These are phyloP conservation scores for Solanum sitiens DNA, from an alignment of 257 asterid genomes.

Conservation along the genomic window DNA sequence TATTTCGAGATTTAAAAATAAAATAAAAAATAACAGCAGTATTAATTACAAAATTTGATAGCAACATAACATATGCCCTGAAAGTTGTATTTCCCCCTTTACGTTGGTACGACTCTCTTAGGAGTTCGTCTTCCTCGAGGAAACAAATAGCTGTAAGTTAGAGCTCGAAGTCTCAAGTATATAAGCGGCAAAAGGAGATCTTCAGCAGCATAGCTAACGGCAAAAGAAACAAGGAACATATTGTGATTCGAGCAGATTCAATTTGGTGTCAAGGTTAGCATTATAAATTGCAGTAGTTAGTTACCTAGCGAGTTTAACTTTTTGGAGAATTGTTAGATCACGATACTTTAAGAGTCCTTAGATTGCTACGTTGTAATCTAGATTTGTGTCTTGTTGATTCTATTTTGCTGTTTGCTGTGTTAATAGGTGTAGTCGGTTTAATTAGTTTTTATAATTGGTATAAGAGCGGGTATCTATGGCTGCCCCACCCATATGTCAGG, in stretches of 20 bases:
- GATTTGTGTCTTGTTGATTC: background rate
- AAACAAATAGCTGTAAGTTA: background rate
- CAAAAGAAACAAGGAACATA: background rate
- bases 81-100: background rate
- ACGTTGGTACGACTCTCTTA: background rate
- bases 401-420: background rate
- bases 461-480: background rate
- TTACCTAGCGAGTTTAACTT: background rate
- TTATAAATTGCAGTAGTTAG: background rate
- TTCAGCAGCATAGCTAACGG: background rate
- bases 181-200: background rate
- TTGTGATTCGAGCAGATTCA: background rate
- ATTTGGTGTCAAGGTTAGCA: background rate
- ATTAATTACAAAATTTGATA: too few relatives aligned
- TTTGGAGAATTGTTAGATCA: background rate
- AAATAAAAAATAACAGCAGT: too few relatives aligned
- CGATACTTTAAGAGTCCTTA: background rate
- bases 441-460: background rate
- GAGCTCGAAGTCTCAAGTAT: background rate
- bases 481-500: background rate
- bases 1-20: too few relatives aligned
- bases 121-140: background rate
- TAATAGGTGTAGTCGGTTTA: background rate
- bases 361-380: background rate
- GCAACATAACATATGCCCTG: background rate